Evolutionary conservation across 176 grass and related monocot genomes (phyloP), one percentile per base, ranked within the genome.

Genomic region (Cenchrus purpureus): DNA sequence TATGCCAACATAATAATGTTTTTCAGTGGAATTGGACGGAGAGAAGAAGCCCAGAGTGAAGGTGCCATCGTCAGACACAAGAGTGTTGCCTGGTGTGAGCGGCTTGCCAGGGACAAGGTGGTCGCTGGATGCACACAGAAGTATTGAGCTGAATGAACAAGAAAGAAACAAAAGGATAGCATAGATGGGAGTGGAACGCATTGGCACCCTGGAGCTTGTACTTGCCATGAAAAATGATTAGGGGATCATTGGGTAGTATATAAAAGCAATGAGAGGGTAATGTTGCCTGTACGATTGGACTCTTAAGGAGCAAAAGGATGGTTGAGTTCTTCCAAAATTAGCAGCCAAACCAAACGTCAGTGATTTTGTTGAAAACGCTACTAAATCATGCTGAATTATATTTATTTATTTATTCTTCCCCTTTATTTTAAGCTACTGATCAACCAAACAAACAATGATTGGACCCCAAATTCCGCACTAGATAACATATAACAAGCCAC

Each of bases 31-130:
- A 54, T 80, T 80, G 7, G 83, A 88, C 4, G 71, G 86, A 10
- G 83, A 88, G 92, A 91, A 89, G 65, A 94, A 94, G 4, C 92
- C 92, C 11, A 94, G 17, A 15, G 76, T 59, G 3, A 91, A 94
- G 22, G 72, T 69, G 6, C 86, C 86, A 69, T 82, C 89, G 2
- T 89, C 57, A 1, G 92, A 94, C 20, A 89, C 10, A 19, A 94
- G 68, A 15, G 80, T 76, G 44, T 19, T 64, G 16, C 77, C 67
- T 0, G 65, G 34, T 31, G 58, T 77, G 22, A 91, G 84, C 1
- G 65, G 77, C 48, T 74, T 70, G 4, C 86, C 76, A 6, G 64
- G n/a, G 58, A 82, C n/a, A 16, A 94, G 79, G 20, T 22, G 72
- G 58, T 81, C 56, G 10, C 50, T 12, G 0, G 83, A 86, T 80